These are phyloP conservation scores for Xerocomellus intermedius DNA, from an alignment of 768 basidiomycete species.

Conservation along the genomic window DNA sequence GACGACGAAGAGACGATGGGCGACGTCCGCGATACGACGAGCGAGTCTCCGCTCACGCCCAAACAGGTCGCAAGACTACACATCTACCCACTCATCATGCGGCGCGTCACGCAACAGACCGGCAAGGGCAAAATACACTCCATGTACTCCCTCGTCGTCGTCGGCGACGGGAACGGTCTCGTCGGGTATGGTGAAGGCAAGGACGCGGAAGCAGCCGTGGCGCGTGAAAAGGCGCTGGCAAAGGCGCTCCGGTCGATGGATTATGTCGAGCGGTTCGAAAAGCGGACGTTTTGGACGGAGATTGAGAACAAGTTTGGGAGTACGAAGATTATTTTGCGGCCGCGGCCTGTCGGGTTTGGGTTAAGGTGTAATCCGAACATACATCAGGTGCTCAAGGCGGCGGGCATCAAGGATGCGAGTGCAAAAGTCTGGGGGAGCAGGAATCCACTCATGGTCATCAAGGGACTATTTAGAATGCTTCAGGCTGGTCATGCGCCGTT, in stretches of 20 bases:
- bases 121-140: slow-evolving; percentile 87
- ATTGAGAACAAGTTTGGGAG: slow-evolving; percentile 82
- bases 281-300: slow-evolving; percentile 93
- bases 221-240: slow-evolving; percentile 55
- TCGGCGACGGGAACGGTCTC: slow-evolving; percentile 81
- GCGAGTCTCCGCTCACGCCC: slow-evolving; percentile 16
- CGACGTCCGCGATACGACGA: slow-evolving; percentile 15
- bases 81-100: slow-evolving; percentile 41
- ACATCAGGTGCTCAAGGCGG: slow-evolving; percentile 87
- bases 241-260: slow-evolving; percentile 88
- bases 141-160: slow-evolving; percentile 60
- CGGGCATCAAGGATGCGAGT: slow-evolving; percentile 92
- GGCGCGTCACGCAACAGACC: slow-evolving; percentile 83
- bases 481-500: slow-evolving; percentile 81
- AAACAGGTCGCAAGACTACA: slow-evolving; percentile 35
- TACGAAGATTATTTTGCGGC: slow-evolving; percentile 77
- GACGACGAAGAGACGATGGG: slow-evolving; percentile 22
- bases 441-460: slow-evolving; percentile 75
- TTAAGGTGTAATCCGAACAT: slow-evolving; percentile 85
- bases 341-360: slow-evolving; percentile 88
- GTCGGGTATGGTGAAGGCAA: slow-evolving; percentile 85
- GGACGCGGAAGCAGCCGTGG: slow-evolving; percentile 53
- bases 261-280: slow-evolving; percentile 90
- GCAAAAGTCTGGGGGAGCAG: slow-evolving; percentile 95
- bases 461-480: slow-evolving; percentile 77